Evolutionary conservation across 768 basidiomycete species (phyloP).

Genomic region (Termitomyces sp.): DNA sequence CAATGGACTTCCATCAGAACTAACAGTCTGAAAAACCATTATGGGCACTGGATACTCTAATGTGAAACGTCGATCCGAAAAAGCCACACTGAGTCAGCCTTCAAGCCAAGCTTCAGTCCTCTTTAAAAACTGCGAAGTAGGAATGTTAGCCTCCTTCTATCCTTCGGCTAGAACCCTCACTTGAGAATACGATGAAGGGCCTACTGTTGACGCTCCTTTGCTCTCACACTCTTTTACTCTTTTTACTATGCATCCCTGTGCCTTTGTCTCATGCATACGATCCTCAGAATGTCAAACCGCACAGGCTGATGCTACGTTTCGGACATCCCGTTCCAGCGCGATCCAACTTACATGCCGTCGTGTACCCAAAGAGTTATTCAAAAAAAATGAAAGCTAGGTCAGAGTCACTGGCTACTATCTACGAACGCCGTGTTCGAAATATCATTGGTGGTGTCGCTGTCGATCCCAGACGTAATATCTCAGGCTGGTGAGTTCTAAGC

Average conservation of each 20-base stretch:
- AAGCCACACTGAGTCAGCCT: not conserved
- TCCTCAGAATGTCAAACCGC: not conserved
- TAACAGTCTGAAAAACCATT: not conserved
- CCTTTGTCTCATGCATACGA: conserved; percentile 2
- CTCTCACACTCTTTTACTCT: conserved; percentile 14
- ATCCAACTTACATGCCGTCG: not conserved
- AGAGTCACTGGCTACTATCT: conserved; percentile 6
- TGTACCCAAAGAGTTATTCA: conserved; percentile 13
- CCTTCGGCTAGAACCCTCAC: not conserved
- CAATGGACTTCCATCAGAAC: not conserved
- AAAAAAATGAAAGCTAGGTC: conserved; percentile 29
- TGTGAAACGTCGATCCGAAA: not conserved
- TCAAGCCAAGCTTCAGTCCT: not conserved
- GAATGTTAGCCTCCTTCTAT: not conserved
- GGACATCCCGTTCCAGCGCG: not conserved
- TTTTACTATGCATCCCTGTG: not conserved
- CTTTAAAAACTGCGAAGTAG: not conserved
- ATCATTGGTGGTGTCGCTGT: conserved; percentile 10
- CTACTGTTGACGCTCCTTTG: conserved; percentile 10
- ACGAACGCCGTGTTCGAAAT: conserved; percentile 12
- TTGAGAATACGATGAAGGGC: conserved; percentile 6
- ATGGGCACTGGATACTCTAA: not conserved
- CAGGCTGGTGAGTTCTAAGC: conserved; percentile 8
- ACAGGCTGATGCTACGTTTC: not conserved
- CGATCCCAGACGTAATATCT: conserved; percentile 7